phyloP scores from a whole-genome alignment of 768 basidiomycete genomes.

The Suillus hirtellus region DNA sequence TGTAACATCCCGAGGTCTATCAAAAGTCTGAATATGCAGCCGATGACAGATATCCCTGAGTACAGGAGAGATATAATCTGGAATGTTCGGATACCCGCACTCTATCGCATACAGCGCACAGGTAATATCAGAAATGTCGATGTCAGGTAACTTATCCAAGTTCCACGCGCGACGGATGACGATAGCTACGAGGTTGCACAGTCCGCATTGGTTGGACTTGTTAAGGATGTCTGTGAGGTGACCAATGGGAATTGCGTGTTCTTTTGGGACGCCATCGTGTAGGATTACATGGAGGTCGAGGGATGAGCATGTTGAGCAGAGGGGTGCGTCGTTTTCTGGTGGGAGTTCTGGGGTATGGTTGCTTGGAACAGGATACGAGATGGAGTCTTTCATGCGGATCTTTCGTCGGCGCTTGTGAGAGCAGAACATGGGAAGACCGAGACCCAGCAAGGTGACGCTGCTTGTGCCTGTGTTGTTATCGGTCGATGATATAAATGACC shows the following conservation, averaged over 20 bases:
- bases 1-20: not conserved
- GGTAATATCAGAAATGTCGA: slow-evolving; percentile 1
- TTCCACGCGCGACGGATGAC: slow-evolving; percentile 9
- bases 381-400: not conserved
- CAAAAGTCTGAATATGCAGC: slow-evolving; percentile 1
- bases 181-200: slow-evolving; percentile 7
- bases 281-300: slow-evolving; percentile 8
- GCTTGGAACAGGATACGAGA: not conserved
- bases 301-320: slow-evolving; percentile 13
- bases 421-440: not conserved
- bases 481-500: not conserved
- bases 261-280: slow-evolving; percentile 3
- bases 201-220: slow-evolving; percentile 6
- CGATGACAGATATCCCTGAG: slow-evolving; percentile 7
- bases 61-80: not conserved
- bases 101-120: not conserved
- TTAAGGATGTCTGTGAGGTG: slow-evolving; percentile 6
- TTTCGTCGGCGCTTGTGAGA: not conserved
- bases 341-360: not conserved
- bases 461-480: not conserved
- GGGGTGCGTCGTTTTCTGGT: not conserved
- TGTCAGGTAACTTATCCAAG: slow-evolving; percentile 1
- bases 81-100: not conserved
- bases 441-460: not conserved
- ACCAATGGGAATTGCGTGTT: slow-evolving; percentile 2